These are phyloP conservation scores for Taiozyma sp. DNA, from an alignment of 1,139 yeast species.

Conservation along the genomic window DNA sequence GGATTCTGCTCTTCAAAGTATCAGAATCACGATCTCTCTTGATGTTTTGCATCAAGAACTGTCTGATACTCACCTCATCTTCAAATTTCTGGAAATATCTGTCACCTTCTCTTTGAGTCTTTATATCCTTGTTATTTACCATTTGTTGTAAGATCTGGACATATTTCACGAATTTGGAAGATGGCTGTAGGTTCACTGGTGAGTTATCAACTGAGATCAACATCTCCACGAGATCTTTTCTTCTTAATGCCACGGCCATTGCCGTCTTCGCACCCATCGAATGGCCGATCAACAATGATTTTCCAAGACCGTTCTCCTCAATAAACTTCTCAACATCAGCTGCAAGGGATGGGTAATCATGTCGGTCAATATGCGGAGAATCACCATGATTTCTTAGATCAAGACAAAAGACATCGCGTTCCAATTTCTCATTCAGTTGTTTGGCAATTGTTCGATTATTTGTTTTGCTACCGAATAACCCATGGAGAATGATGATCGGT, in stretches of 20 bases:
- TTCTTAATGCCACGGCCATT: conserved; percentile 77
- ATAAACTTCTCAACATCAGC: conserved; percentile 80
- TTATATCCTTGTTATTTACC: conserved; percentile 37
- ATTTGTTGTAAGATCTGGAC: conserved; percentile 57
- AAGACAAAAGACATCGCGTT: conserved; percentile 57
- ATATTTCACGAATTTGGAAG: conserved; percentile 62
- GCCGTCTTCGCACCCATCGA: conserved; percentile 98
- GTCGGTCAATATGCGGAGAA: conserved; percentile 69
- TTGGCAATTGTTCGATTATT: conserved; percentile 78
- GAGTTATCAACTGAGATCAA: conserved; percentile 86
- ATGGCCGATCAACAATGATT: conserved; percentile 78
- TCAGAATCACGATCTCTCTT: conserved; percentile 37
- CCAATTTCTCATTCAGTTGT: conserved; percentile 30
- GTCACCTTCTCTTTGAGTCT: conserved; percentile 65
- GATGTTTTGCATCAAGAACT: conserved; percentile 73
- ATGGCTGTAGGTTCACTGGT: conserved; percentile 63
- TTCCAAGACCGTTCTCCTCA: conserved; percentile 35
- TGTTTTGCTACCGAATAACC: conserved; percentile 78
- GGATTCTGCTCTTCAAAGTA: conserved; percentile 47
- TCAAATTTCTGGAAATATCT: conserved; percentile 60
- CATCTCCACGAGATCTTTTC: conserved; percentile 60
- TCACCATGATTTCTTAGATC: conserved; percentile 90
- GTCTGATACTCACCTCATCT: conserved; percentile 56
- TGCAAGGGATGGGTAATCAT: conserved; percentile 79
- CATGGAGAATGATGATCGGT: conserved; percentile 81